Conservation (phyloP, 495 filamentous ascomycete genomes). For the Geoglossum glabrum region DNA sequence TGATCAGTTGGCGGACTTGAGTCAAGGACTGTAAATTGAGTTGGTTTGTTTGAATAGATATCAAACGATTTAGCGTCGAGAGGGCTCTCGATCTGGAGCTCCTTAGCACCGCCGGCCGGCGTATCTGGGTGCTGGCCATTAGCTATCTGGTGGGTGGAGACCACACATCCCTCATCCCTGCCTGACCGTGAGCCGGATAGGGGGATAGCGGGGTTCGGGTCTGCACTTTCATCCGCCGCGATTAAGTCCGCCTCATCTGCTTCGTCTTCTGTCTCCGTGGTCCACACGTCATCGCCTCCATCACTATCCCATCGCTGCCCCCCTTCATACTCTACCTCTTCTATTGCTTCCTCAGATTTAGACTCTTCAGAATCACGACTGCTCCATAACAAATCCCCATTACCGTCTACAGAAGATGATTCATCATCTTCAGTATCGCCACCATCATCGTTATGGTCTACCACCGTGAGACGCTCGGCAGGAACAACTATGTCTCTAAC, state of each 20-base stretch:
- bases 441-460: slow-evolving; percentile 7
- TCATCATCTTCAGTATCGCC: slow-evolving; percentile 8
- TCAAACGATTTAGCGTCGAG: neutral
- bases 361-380: neutral
- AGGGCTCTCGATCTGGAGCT: neutral
- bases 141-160: neutral
- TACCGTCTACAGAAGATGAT: slow-evolving; percentile 13
- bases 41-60: neutral
- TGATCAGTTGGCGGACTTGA: slow-evolving; percentile 25
- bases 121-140: neutral
- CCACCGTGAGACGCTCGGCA: slow-evolving; percentile 24
- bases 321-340: slow-evolving; percentile 21
- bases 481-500: slow-evolving; percentile 28
- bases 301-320: slow-evolving; percentile 18
- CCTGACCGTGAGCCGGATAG: neutral
- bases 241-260: slow-evolving; percentile 4
- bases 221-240: slow-evolving; percentile 4
- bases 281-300: slow-evolving; percentile 20
- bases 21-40: slow-evolving; percentile 25
- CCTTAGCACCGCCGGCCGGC: neutral
- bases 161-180: neutral
- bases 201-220: neutral
- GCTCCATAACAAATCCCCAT: slow-evolving; percentile 14
- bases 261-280: slow-evolving; percentile 23
- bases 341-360: slow-evolving; percentile 8